Conservation (phyloP, 139 green algal species). For the Picochlorum sp. region DNA sequence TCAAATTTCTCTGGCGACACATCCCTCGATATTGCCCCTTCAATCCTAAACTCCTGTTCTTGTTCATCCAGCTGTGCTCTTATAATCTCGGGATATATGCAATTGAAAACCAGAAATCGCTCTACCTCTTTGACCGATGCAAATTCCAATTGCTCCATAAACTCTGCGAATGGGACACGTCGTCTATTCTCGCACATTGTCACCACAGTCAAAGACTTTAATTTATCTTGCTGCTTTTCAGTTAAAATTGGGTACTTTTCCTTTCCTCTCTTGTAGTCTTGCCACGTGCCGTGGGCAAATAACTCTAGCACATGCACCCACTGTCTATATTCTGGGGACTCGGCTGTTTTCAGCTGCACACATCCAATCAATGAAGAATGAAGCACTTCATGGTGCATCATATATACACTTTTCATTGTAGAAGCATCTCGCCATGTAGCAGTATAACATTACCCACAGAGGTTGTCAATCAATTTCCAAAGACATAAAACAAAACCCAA, state of each 20-base stretch:
- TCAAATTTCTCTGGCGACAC: constrained; percentile 37
- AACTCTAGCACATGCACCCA: constrained; percentile 47
- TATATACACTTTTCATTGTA: too few relatives aligned
- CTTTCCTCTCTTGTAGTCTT: constrained; percentile 43
- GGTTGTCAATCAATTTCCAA: too few relatives aligned
- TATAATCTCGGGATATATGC: constrained; percentile 69
- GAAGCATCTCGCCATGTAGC: too few relatives aligned
- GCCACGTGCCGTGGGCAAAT: constrained; percentile 75
- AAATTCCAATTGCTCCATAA: constrained; percentile 57
- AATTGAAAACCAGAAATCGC: constrained; percentile 84
- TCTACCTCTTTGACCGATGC: constrained; percentile 68
- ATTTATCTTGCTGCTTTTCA: constrained; percentile 57
- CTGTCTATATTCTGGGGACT: background rate
- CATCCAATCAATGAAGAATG: too few relatives aligned
- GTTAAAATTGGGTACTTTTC: constrained; percentile 15
- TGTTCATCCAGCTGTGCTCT: constrained; percentile 71
- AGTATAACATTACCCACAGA: too few relatives aligned
- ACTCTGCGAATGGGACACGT: constrained; percentile 48
- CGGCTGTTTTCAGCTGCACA: too few relatives aligned
- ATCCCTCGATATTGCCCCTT: constrained; percentile 43
- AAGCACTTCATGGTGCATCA: too few relatives aligned
- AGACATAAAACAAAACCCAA: too few relatives aligned
- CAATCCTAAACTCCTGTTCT: constrained; percentile 32
- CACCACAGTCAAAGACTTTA: constrained; percentile 70
- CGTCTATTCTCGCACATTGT: background rate